Percentiles rank a stretch among this genome's conserved stretches.
phyloP scores from a whole-genome alignment of 352 stramenopile genomes.

The Globisporangium iwayamae region DNA sequence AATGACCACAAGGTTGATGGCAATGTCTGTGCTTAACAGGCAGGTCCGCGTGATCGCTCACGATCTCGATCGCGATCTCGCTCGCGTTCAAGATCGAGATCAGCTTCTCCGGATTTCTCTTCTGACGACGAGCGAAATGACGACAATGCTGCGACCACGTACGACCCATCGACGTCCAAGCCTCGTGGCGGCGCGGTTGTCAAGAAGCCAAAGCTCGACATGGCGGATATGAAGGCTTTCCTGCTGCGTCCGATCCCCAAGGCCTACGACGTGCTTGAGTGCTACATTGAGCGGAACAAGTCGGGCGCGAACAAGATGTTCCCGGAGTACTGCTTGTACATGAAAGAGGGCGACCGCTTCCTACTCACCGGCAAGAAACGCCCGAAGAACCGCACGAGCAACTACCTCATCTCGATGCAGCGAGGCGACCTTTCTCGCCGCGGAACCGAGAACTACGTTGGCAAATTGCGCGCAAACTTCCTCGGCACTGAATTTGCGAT shows the following conservation, averaged over 20 bases:
- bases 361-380: constrained; percentile 96
- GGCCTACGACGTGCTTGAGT: constrained; percentile 90
- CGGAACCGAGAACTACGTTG: constrained; percentile 91
- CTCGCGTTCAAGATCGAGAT: constrained; percentile 43
- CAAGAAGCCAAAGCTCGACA: constrained; percentile 81
- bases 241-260: constrained; percentile 82
- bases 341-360: constrained; percentile 94
- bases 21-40: constrained; percentile 17
- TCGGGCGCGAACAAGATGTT: constrained; percentile 92
- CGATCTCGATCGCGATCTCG: constrained; percentile 46
- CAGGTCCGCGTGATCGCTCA: constrained; percentile 34
- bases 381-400: constrained; percentile 95
- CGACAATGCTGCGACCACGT: constrained; percentile 53
- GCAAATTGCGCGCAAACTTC: constrained; percentile 96
- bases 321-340: constrained; percentile 89
- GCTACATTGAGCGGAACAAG: constrained; percentile 93
- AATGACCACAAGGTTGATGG: neutral
- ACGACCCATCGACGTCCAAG: constrained; percentile 42
- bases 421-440: constrained; percentile 89
- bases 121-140: constrained; percentile 67
- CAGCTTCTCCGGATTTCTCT: constrained; percentile 55
- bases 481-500: constrained; percentile 97
- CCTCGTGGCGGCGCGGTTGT: constrained; percentile 25
- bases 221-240: constrained; percentile 78
- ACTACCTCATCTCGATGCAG: constrained; percentile 95